A percentile compares a stretch with the other conserved stretches of the same genome.
Evolutionary conservation across 768 basidiomycete species (phyloP).

Genomic region (Macrolepiota dolichaula): DNA sequence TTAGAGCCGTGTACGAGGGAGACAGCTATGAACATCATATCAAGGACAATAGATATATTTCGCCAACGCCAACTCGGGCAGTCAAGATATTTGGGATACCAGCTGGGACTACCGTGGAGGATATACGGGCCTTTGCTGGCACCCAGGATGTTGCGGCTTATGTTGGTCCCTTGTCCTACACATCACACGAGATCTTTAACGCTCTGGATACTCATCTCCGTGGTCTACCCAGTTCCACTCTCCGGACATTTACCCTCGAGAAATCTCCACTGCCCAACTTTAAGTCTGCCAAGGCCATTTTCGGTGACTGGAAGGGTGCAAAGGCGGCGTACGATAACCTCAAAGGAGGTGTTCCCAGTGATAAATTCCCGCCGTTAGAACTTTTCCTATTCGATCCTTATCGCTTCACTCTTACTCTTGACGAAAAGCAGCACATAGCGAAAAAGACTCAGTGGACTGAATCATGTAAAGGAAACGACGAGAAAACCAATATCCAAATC

Average conservation of each 20-base stretch:
- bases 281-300: slow-evolving; percentile 36
- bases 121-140: background rate
- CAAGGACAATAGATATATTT: background rate
- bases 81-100: slow-evolving; percentile 9
- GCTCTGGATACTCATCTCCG: slow-evolving; percentile 7
- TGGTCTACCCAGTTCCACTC: background rate
- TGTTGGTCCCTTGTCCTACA: background rate
- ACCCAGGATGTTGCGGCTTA: background rate
- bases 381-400: slow-evolving; percentile 45
- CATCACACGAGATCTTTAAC: slow-evolving; percentile 7
- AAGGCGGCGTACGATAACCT: slow-evolving; percentile 35
- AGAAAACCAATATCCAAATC: slow-evolving; percentile 17
- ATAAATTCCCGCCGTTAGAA: slow-evolving; percentile 30
- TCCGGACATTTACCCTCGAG: too few species aligned
- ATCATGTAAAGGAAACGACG: slow-evolving; percentile 32
- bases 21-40: slow-evolving; percentile 24
- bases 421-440: too few species aligned
- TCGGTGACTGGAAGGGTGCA: slow-evolving; percentile 46
- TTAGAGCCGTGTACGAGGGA: slow-evolving; percentile 50
- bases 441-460: slow-evolving; percentile 48
- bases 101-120: background rate
- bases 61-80: background rate
- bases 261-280: background rate
- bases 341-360: slow-evolving; percentile 24
- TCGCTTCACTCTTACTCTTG: too few species aligned